These are phyloP conservation scores for Colletotrichum eremochloae DNA, from an alignment of 2,329 filamentous ascomycete species.

Conservation along the genomic window DNA sequence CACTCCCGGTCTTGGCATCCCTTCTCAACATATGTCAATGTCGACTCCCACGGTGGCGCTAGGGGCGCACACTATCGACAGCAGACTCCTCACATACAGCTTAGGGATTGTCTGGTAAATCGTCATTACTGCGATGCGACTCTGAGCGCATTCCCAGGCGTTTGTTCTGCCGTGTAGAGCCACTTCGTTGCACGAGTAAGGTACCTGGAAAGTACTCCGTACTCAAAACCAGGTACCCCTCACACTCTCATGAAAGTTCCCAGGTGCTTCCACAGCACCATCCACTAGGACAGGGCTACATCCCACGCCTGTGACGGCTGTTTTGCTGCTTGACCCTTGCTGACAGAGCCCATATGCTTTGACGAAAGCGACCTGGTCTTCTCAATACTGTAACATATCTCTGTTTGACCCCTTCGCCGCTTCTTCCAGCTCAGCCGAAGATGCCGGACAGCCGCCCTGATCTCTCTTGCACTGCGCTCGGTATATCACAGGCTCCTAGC, in stretches of 20 bases:
- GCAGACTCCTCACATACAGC: not conserved
- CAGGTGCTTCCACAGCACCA: slow-evolving; percentile 8
- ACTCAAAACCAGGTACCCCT: slow-evolving; percentile 13
- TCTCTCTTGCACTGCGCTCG: slow-evolving; percentile 16
- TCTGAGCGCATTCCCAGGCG: not conserved
- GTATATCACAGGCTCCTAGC: slow-evolving; percentile 23
- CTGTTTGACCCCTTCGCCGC: slow-evolving; percentile 4
- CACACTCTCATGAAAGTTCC: slow-evolving; percentile 35
- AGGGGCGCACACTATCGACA: not conserved
- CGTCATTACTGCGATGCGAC: not conserved
- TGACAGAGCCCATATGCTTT: not conserved
- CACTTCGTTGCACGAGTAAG: not conserved
- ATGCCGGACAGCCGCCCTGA: slow-evolving; percentile 27
- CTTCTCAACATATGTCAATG: not conserved
- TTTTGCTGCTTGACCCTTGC: slow-evolving; percentile 2
- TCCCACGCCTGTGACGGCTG: not conserved
- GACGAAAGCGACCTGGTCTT: slow-evolving; percentile 19
- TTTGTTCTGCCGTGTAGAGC: not conserved
- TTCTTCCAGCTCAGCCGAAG: slow-evolving; percentile 19
- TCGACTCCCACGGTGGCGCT: not conserved
- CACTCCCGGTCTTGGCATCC: slow-evolving; percentile 22
- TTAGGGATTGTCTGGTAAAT: not conserved
- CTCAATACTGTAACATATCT: not conserved
- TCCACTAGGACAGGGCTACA: slow-evolving; percentile 25
- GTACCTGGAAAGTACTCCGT: slow-evolving; percentile 8